phyloP scores from a whole-genome alignment of 768 basidiomycete species.

The Hypholoma sublateritium region DNA sequence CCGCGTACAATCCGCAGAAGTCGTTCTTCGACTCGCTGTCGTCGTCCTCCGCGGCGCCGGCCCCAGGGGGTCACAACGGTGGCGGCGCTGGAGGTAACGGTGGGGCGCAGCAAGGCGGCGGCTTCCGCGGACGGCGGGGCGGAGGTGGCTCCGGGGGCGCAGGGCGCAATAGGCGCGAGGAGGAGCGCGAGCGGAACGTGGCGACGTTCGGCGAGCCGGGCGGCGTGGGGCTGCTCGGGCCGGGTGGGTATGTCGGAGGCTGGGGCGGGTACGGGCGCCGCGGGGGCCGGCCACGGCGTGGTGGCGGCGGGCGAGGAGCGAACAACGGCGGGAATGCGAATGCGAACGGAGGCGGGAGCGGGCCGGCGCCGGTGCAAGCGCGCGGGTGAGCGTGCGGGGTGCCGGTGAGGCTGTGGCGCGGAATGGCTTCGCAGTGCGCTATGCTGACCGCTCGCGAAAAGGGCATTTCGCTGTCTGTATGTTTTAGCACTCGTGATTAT shows the following conservation, averaged over 20 bases:
- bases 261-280: slow-evolving; percentile 69
- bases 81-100: slow-evolving; percentile 50
- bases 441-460: too few species aligned
- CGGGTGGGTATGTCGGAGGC: slow-evolving; percentile 75
- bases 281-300: slow-evolving; percentile 38
- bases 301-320: slow-evolving; percentile 28
- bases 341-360: slow-evolving; percentile 6
- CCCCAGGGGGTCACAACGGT: slow-evolving; percentile 28
- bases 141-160: slow-evolving; percentile 43
- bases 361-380: slow-evolving; percentile 8
- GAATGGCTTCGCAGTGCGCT: too few species aligned
- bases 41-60: slow-evolving; percentile 33
- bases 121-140: slow-evolving; percentile 40
- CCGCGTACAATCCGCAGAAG: slow-evolving; percentile 72
- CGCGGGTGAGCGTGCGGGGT: slow-evolving; percentile 13
- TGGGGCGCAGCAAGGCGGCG: slow-evolving; percentile 14
- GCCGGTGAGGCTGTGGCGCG: too few species aligned
- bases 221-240: slow-evolving; percentile 74
- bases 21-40: slow-evolving; percentile 82
- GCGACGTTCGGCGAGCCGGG: slow-evolving; percentile 88
- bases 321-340: slow-evolving; percentile 20
- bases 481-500: too few species aligned
- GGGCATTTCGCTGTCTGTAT: too few species aligned
- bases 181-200: slow-evolving; percentile 81
- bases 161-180: slow-evolving; percentile 73